Evolutionary conservation across 202 grass and related monocot species (phyloP).

Genomic region (Elaeis oleifera): DNA sequence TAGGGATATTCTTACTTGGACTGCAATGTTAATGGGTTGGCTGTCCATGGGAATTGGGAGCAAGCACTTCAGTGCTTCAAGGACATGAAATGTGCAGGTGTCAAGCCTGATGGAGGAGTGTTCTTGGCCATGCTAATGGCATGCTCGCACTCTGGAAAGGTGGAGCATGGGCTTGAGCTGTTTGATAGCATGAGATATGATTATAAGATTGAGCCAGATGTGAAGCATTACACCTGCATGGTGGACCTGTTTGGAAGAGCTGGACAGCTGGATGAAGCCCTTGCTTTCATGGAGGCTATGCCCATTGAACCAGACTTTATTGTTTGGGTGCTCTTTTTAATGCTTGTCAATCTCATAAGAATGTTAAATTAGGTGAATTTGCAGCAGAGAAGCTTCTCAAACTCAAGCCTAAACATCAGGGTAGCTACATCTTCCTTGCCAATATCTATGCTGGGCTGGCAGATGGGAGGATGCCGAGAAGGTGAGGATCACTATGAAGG

Average conservation of each 20-base stretch:
- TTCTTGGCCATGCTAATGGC: conserved; percentile 19
- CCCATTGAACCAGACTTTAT: conserved; percentile 14
- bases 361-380: conserved; percentile 18
- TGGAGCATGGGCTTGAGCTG: background rate
- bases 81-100: conserved; percentile 8
- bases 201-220: conserved; percentile 14
- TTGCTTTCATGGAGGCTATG: conserved; percentile 6
- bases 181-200: conserved; percentile 19
- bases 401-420: conserved; percentile 13
- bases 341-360: conserved; percentile 24
- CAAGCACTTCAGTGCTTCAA: conserved; percentile 16
- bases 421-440: conserved; percentile 17
- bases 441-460: conserved; percentile 7
- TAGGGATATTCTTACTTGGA: conserved; percentile 15
- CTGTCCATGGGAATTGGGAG: conserved; percentile 16
- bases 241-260: conserved; percentile 22
- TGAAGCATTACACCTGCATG: conserved; percentile 25
- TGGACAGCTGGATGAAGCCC: conserved; percentile 6
- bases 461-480: conserved; percentile 19
- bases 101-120: conserved; percentile 5
- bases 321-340: conserved; percentile 13
- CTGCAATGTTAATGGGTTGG: conserved; percentile 23
- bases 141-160: conserved; percentile 18
- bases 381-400: conserved; percentile 22
- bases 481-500: conserved; percentile 10